Conservation (phyloP, 805 yeast species). For the Candida sanyiensis region DNA sequence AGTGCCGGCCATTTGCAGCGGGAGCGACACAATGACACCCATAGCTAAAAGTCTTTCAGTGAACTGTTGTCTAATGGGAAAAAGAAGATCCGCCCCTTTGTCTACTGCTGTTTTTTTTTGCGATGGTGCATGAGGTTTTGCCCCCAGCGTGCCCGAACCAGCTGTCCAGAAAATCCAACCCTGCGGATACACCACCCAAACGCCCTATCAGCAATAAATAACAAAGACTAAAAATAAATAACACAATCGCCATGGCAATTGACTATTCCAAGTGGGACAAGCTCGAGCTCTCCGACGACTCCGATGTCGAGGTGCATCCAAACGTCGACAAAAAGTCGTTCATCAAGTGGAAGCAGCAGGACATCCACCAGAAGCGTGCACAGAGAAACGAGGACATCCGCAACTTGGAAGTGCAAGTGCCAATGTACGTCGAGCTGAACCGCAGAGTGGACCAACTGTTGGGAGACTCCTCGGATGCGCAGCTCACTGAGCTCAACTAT, state of each 20-base stretch:
- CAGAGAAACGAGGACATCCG: slow-evolving; percentile 75
- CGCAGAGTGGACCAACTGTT: slow-evolving; percentile 65
- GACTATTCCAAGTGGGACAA: slow-evolving; percentile 99
- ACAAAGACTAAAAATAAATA: background rate
- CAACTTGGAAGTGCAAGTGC: slow-evolving; percentile 66
- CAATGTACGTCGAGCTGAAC: slow-evolving; percentile 75
- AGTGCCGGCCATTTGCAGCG: slow-evolving; percentile 54
- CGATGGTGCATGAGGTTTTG: too few species aligned
- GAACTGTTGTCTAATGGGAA: too few species aligned
- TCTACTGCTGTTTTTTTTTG: too few species aligned
- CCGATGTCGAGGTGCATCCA: slow-evolving; percentile 96
- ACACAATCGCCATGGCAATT: slow-evolving; percentile 56
- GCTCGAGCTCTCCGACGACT: slow-evolving; percentile 91
- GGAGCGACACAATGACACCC: slow-evolving; percentile 52
- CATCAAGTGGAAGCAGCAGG: slow-evolving; percentile 94
- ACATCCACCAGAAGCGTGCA: slow-evolving; percentile 87
- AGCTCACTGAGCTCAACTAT: slow-evolving; percentile 28
- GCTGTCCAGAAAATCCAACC: too few species aligned
- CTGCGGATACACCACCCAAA: too few species aligned
- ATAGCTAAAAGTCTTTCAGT: too few species aligned
- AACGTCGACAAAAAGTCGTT: slow-evolving; percentile 93
- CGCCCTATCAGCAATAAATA: background rate
- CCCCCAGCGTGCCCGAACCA: too few species aligned
- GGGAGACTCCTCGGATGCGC: slow-evolving; percentile 33
- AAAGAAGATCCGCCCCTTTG: too few species aligned